Evolutionary conservation across 768 basidiomycete genomes (phyloP), one percentile per base, ranked within the genome.

Genomic region (Lactarius pseudohatsudake): DNA sequence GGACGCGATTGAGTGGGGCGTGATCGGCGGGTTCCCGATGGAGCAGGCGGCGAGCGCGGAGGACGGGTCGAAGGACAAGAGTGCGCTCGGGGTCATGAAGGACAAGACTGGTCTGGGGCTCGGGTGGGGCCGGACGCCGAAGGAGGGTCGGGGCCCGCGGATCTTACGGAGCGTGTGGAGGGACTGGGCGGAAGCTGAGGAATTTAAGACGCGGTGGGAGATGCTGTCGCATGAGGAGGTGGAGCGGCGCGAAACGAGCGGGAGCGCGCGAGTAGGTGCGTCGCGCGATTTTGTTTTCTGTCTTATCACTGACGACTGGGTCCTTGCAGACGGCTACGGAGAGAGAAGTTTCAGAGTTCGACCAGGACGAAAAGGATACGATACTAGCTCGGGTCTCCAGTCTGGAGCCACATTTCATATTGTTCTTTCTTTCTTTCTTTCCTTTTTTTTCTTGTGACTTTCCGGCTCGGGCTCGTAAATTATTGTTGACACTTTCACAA

Each of bases 1-100:
- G 72, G 95, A 97, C 74, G 93, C 90, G 5, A 85, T 98, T 40
- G 97, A 98, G 74, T 91, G 94, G 86, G 94, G 96, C 22, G 86
- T 98, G 34, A 82, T 98, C 54, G 87, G 85, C 10, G 85, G 81
- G 2, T 82, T 88, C 57, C 71, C 45, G 79, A 80, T 34, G 70
- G 78, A 20, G 79, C 80, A 47, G 57, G 68, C 28, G 59, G 70
- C 64, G 56, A 68, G 41, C 26, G 73, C 74, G 30, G 78, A 74
- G 38, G 76, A 78, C 20, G 69, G 70, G 62, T 75, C 79, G 47
- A 77, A 81, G 28, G 85, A 85, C 72, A 79, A 81, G 65, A 80
- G 76, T 70, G 85, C 83, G 64, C 74, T 80, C 75, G 82, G 85
- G 63, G 68, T 89, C 67, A 75, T 89, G 74, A 91, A 92, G 75